A percentile compares a stretch with the other conserved stretches of the same genome.
Conservation (phyloP, 495 filamentous ascomycete species). For the Trichoderma orchidacearum region DNA sequence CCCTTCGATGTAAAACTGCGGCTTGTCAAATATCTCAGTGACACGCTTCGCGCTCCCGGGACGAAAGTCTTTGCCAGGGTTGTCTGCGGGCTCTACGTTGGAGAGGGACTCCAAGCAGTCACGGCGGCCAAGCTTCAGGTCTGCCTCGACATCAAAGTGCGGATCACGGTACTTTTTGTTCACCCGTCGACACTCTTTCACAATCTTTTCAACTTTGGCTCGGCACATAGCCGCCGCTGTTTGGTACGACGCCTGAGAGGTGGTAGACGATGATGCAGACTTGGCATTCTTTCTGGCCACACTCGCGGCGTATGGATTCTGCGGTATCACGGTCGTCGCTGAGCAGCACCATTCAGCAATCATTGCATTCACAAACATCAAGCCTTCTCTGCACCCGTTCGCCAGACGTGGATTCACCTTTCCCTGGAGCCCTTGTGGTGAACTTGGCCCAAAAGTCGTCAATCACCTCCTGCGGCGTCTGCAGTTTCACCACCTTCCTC, state of each 20-base stretch:
- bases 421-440: slow-evolving; percentile 46
- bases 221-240: slow-evolving; percentile 57
- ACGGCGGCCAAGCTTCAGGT: slow-evolving; percentile 47
- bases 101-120: slow-evolving; percentile 52
- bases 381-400: too few species aligned
- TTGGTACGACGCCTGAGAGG: slow-evolving; percentile 51
- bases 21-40: slow-evolving; percentile 75
- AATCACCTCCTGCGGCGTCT: slow-evolving; percentile 55
- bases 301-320: slow-evolving; percentile 55
- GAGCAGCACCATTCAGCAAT: slow-evolving; percentile 9
- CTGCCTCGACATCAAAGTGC: slow-evolving; percentile 77
- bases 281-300: slow-evolving; percentile 45
- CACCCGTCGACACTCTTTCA: slow-evolving; percentile 64
- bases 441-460: slow-evolving; percentile 74
- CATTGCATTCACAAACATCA: too few species aligned
- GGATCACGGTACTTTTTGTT: slow-evolving; percentile 87
- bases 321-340: slow-evolving; percentile 60
- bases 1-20: slow-evolving; percentile 74
- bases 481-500: slow-evolving; percentile 12
- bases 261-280: slow-evolving; percentile 10
- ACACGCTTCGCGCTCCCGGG: slow-evolving; percentile 55
- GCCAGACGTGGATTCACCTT: slow-evolving; percentile 27
- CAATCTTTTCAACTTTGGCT: slow-evolving; percentile 67
- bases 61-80: slow-evolving; percentile 20
- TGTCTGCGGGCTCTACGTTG: slow-evolving; percentile 15